Percentiles rank a stretch among this genome's conserved stretches.
These are phyloP conservation scores for Haematococcus lacustris DNA, from an alignment of 139 green algal genomes.

Conservation along the genomic window DNA sequence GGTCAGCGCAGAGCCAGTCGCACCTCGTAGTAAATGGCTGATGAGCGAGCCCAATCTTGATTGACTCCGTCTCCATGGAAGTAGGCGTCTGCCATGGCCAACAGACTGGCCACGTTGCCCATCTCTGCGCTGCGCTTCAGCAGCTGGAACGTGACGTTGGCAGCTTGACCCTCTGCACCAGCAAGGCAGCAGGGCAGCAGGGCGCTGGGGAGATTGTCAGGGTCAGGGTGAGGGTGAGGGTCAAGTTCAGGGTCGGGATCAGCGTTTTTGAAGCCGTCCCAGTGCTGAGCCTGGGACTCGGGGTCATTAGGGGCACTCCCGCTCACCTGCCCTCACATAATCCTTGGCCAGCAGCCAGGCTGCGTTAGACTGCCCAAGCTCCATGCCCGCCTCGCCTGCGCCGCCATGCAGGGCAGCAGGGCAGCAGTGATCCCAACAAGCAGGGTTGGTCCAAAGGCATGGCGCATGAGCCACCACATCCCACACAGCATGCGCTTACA, in stretches of 20 bases:
- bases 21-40: slow-evolving; percentile 54
- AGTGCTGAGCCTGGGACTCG: neutral
- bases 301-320: neutral
- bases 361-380: slow-evolving; percentile 86
- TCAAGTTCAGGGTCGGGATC: neutral
- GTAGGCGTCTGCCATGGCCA: slow-evolving; percentile 77
- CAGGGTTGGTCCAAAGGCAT: too few species aligned
- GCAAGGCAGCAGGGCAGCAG: neutral
- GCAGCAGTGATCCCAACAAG: too few species aligned
- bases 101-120: slow-evolving; percentile 66
- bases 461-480: too few species aligned
- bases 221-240: slow-evolving; percentile 6
- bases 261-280: neutral
- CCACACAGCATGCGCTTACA: too few species aligned
- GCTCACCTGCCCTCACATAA: slow-evolving; percentile 16
- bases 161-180: neutral
- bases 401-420: too few species aligned
- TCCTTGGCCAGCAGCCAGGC: slow-evolving; percentile 81
- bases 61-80: slow-evolving; percentile 74
- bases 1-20: neutral
- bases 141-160: slow-evolving; percentile 45
- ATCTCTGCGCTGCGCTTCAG: slow-evolving; percentile 52
- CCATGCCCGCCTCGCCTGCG: slow-evolving; percentile 81
- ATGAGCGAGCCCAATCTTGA: slow-evolving; percentile 33
- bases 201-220: neutral